Conservation (phyloP, 352 stramenopile species). For the Pythium phragmitis region DNA sequence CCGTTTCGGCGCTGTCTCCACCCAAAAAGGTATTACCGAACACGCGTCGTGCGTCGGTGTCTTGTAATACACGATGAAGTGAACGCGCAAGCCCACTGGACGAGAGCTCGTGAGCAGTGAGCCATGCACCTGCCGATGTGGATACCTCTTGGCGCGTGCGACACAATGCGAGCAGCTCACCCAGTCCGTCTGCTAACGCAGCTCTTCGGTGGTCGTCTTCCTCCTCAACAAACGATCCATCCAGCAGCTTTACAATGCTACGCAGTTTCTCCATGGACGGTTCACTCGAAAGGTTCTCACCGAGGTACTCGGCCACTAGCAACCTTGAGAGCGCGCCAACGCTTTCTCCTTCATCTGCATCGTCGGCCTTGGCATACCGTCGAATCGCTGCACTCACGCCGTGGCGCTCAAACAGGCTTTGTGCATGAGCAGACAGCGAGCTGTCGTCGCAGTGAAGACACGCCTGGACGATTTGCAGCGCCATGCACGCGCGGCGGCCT, state of each 20-base stretch:
- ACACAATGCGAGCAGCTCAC: slow-evolving; percentile 29
- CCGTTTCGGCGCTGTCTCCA: neutral
- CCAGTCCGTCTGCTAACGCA: slow-evolving; percentile 19
- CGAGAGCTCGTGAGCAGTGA: slow-evolving; percentile 65
- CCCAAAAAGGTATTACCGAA: slow-evolving; percentile 39
- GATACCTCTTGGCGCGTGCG: slow-evolving; percentile 15
- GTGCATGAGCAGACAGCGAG: neutral
- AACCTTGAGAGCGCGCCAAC: slow-evolving; percentile 33
- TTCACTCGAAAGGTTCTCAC: slow-evolving; percentile 12
- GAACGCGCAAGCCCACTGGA: slow-evolving; percentile 51
- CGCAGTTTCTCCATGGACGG: slow-evolving; percentile 15
- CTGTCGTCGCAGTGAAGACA: slow-evolving; percentile 17
- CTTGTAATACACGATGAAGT: slow-evolving; percentile 37
- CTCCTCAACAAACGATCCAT: neutral
- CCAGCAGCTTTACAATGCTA: slow-evolving; percentile 2
- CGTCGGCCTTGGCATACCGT: slow-evolving; percentile 36
- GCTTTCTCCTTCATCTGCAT: slow-evolving; percentile 20
- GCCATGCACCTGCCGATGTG: slow-evolving; percentile 22
- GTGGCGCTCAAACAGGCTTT: slow-evolving; percentile 51
- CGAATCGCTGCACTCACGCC: slow-evolving; percentile 54
- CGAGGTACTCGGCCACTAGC: slow-evolving; percentile 49
- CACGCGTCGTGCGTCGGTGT: slow-evolving; percentile 27
- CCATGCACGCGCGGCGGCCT: slow-evolving; percentile 33
- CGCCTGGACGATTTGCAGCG: slow-evolving; percentile 50
- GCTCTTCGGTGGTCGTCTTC: neutral